Percentiles rank a stretch among this genome's conserved stretches.
Evolutionary conservation across 1,284 basidiomycete genomes (phyloP).

Genomic region (Heterobasidion annosum): DNA sequence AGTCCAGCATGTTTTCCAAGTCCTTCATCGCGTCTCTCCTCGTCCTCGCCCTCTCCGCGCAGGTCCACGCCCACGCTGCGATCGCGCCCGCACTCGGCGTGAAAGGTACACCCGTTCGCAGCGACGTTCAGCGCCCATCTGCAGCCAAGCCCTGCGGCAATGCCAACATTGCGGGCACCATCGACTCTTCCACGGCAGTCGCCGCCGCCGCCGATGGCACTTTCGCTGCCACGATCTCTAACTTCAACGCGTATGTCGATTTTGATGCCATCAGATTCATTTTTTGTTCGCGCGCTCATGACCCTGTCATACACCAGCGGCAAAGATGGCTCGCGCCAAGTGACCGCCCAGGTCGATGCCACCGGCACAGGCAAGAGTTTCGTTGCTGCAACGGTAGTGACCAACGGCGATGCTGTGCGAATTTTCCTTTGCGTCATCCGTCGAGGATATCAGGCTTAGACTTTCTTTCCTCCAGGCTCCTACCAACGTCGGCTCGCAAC

Average conservation of each 20-base stretch:
- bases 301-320: constrained; percentile 18
- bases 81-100: constrained; percentile 41
- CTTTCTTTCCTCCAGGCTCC: constrained; percentile 11
- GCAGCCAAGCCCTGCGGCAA: constrained; percentile 32
- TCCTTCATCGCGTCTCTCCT: constrained; percentile 19
- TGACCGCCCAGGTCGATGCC: constrained; percentile 25
- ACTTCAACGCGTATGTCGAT: constrained; percentile 42
- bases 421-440: too few relatives aligned
- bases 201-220: constrained; percentile 31
- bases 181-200: constrained; percentile 33
- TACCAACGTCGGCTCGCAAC: constrained; percentile 22
- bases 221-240: constrained; percentile 35
- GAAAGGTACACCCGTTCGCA: constrained; percentile 26
- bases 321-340: constrained; percentile 40
- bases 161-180: constrained; percentile 28
- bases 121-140: constrained; percentile 36
- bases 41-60: constrained; percentile 22
- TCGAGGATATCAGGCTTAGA: not conserved
- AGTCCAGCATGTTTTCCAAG: constrained; percentile 25
- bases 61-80: constrained; percentile 34
- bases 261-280: not conserved
- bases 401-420: constrained; percentile 27
- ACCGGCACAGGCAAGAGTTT: constrained; percentile 28
- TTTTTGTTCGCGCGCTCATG: not conserved
- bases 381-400: constrained; percentile 23